Base-by-base conservation (phyloP, 352 stramenopile genomes). In the Thalassiosira ordinaria region DNA sequence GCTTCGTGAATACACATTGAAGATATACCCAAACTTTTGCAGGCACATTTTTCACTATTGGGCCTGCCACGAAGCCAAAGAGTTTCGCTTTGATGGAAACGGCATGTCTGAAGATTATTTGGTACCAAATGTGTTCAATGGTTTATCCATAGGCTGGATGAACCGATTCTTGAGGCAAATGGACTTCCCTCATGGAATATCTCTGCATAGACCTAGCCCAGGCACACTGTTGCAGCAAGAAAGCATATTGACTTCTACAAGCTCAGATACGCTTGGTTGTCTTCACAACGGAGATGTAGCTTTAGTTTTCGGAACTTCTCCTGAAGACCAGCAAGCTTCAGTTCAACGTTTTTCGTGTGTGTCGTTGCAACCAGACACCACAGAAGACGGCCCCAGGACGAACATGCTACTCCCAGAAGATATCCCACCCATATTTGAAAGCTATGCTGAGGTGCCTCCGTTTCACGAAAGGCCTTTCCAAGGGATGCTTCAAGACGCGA, bases 31-130 rank as follows among this genome's bases (percentile, higher is more conserved):
- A 1, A 87, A 92, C 47, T 94, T 91, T 80, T 65, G 74, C 24
- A 81, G 84, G 39, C 81, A 92, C 59, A 89, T 91, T 41, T 85
- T 92, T 67, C 84, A 94, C 55, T 87, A 94, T 71, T 90, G 80
- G 85, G 75, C 89, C 22, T 92, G 84, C 51, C 73, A 71, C 41
- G 89, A 92, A 74, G 39, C 85, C 47, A 70, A 59, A 37, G 71
- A 76, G 51, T 31, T 20, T 62, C n/a, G 22, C 13, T 63, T 74
- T 51, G 57, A 70, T 53, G 65, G 53, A 59, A 29, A 70, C 39
- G 65, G 47, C 52, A 39, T 53, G 24, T 22, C 20, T n/a, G 56
- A 68, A 46, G 63, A 71, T 7, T 77, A 81, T 74, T 66, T 77
- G 46, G 65, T 90, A 27, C 56, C 69, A 46, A 66, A 24, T 39